These are phyloP conservation scores for Lepidium campestre DNA, from an alignment of 441 rosid genomes.

Conservation along the genomic window DNA sequence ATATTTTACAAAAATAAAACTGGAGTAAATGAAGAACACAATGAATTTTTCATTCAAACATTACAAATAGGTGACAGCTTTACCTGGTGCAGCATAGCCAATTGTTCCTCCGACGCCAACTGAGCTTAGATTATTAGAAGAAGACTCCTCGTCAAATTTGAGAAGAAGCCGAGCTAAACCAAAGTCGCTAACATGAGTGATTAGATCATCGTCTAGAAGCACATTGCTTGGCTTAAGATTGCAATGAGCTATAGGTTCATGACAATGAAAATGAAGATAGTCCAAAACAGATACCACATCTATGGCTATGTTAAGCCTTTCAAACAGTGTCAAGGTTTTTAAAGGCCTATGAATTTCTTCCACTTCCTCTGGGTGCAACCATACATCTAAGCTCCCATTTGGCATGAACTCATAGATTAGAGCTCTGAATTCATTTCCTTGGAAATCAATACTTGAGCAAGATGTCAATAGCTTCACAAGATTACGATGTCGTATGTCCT, in stretches of 20 bases:
- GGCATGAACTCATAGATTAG: slow-evolving; percentile 18
- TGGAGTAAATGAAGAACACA: neutral
- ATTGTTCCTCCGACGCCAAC: slow-evolving; percentile 22
- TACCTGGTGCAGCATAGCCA: slow-evolving; percentile 25
- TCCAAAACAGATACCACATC: slow-evolving; percentile 22
- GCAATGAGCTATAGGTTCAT: neutral
- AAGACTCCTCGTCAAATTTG: neutral
- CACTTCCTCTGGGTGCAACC: slow-evolving; percentile 11
- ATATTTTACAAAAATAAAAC: neutral
- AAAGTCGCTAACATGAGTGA: slow-evolving; percentile 14
- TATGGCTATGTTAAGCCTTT: slow-evolving; percentile 1
- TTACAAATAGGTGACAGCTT: neutral
- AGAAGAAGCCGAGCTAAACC: slow-evolving; percentile 10
- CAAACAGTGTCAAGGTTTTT: neutral
- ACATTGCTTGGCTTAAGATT: slow-evolving; percentile 21
- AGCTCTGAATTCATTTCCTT: slow-evolving; percentile 24
- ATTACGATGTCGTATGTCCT: slow-evolving; percentile 15
- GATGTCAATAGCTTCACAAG: slow-evolving; percentile 12
- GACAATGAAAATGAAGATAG: slow-evolving; percentile 12
- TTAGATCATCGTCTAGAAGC: slow-evolving; percentile 3
- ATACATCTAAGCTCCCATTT: slow-evolving; percentile 16
- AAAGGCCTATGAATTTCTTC: neutral
- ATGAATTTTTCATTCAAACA: neutral
- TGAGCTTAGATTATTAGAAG: neutral
- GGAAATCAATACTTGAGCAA: slow-evolving; percentile 18